Evolutionary conservation across 2,329 filamentous ascomycete genomes (phyloP), one percentile per base, ranked within the genome.

Genomic region (Fusarium scirpi): DNA sequence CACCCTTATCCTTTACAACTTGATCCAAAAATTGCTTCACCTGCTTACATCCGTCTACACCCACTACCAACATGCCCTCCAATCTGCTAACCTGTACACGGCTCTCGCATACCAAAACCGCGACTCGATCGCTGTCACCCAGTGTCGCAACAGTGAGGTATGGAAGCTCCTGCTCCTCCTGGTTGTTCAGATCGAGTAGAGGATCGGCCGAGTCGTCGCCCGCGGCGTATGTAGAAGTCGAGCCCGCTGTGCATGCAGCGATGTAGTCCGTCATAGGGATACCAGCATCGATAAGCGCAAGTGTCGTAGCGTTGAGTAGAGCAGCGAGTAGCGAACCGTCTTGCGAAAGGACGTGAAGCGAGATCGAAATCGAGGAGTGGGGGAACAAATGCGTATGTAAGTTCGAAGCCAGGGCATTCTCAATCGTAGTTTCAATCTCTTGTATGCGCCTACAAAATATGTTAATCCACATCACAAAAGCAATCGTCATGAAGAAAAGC

Each of bases 261-360:
- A 98, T 88, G 78, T 98, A 97, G 78, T 97, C 94, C 5, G 90
- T 90, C 94, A 98, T 98, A 25, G 96, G 96, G 22, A 99, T 91
- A 55, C 96, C 96, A 1, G 96, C 96, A 78, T 99, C 96, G 67
- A 98, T 91, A 24, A 98, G 89, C 0, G 96, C 96, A 15, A 99
- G 88, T 0, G 95, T 97, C 1, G 92, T 89, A 6, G 96, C 96
- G 77, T 99, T 99, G 73, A 98, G 85, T 47, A 95, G 93, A 0
- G 94, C 92, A 1, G 95, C 94, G 22, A 99, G 90, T 5, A 98
- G 86, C 1, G 92, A 94, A 29, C 96, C 96, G 79, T 99, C 96
- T 73, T 97, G 91, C 0, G 91, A 92, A 46, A 99, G 89, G 38
- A 99, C 90, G 79, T 97, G 93, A 3, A 99, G 86, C 25, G 91